Evolutionary conservation across 257 asterid genomes (phyloP).

Genomic region (Penstemon barbatus): DNA sequence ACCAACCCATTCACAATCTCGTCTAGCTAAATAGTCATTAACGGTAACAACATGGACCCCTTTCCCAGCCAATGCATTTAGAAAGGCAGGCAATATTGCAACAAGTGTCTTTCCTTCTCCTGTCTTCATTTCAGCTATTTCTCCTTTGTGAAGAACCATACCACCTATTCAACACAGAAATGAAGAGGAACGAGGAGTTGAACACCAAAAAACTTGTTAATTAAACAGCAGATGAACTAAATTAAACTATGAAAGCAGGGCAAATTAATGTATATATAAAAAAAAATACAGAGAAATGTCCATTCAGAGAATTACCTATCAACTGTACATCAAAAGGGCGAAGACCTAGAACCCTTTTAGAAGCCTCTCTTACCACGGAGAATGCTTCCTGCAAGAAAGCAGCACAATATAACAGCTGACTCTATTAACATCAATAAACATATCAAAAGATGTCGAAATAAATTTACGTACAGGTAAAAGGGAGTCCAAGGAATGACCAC

Average conservation of each 20-base stretch:
- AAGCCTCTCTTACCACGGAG: slow-evolving; percentile 93
- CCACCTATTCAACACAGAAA: slow-evolving; percentile 55
- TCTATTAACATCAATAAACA: neutral
- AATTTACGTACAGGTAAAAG: slow-evolving; percentile 72
- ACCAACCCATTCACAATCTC: slow-evolving; percentile 99
- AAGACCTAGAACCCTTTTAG: slow-evolving; percentile 93
- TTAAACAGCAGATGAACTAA: too few species aligned
- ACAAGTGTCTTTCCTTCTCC: slow-evolving; percentile 99
- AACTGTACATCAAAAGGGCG: slow-evolving; percentile 97
- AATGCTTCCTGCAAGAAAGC: slow-evolving; percentile 80
- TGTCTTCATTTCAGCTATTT: slow-evolving; percentile 97
- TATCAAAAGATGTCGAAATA: neutral
- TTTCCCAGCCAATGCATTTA: slow-evolving; percentile 87
- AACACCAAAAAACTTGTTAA: too few species aligned
- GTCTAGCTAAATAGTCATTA: slow-evolving; percentile 92
- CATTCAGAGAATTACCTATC: slow-evolving; percentile 53
- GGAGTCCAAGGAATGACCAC: slow-evolving; percentile 75
- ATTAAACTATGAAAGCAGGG: too few species aligned
- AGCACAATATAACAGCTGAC: slow-evolving; percentile 6
- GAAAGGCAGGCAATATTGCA: slow-evolving; percentile 90
- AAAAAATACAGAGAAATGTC: slow-evolving; percentile 6
- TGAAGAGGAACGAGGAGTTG: neutral
- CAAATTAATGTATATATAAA: neutral
- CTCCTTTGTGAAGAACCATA: slow-evolving; percentile 98
- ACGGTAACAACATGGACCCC: slow-evolving; percentile 96